Evolutionary conservation across 352 stramenopile species (phyloP).

Genomic region (Phytophthora ohioensis): DNA sequence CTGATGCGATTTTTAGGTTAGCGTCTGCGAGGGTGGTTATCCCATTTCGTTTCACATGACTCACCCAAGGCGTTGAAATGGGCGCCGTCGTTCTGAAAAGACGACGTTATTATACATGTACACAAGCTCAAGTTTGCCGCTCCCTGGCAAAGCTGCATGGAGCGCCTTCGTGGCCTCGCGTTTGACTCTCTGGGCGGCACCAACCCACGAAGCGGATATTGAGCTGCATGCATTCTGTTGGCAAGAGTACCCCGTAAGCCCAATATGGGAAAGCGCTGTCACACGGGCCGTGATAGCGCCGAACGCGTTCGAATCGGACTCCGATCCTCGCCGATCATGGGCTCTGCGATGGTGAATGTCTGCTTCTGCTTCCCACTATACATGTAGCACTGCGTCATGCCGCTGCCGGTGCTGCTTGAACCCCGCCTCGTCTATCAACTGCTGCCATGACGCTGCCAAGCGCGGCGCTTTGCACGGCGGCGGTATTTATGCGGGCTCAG

Average conservation of each 20-base stretch:
- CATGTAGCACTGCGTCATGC: constrained; percentile 2
- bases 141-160: too few relatives aligned
- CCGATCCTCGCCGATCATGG: neutral
- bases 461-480: constrained; percentile 6
- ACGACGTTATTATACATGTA: too few relatives aligned
- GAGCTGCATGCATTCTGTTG: neutral
- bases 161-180: neutral
- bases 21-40: too few relatives aligned
- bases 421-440: neutral
- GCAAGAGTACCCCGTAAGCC: neutral
- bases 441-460: neutral
- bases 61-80: too few relatives aligned
- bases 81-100: too few relatives aligned
- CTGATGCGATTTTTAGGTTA: too few relatives aligned
- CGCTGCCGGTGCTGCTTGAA: neutral
- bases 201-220: neutral
- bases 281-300: neutral
- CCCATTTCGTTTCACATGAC: too few relatives aligned
- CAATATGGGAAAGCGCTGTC: neutral
- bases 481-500: constrained; percentile 10
- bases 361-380: neutral
- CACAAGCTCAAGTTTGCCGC: too few relatives aligned
- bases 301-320: neutral
- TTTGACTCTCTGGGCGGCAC: constrained; percentile 3
- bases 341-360: neutral